These are phyloP conservation scores for Coemansia sp. DNA, from an alignment of 192 early-diverging fungal species.

Conservation along the genomic window DNA sequence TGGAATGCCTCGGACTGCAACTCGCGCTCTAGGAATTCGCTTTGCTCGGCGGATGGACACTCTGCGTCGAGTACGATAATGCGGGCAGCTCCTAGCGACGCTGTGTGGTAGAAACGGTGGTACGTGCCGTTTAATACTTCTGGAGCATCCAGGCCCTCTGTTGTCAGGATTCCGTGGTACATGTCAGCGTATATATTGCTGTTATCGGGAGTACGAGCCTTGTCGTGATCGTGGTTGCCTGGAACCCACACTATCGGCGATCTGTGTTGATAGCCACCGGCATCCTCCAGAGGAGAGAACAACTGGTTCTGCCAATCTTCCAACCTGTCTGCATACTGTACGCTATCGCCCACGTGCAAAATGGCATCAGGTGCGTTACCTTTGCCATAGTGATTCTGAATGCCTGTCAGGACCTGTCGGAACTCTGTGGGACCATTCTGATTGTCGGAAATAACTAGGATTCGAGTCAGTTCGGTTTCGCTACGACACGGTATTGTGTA, in stretches of 20 bases:
- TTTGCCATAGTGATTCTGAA: conserved; percentile 15
- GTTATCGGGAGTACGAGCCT: conserved; percentile 54
- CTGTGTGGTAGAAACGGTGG: conserved; percentile 43
- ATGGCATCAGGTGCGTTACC: conserved; percentile 52
- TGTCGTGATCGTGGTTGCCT: conserved; percentile 79
- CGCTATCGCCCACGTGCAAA: conserved; percentile 73
- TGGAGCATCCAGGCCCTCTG: conserved; percentile 21
- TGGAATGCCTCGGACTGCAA: conserved; percentile 61
- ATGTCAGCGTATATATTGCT: conserved; percentile 52
- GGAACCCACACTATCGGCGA: conserved; percentile 71
- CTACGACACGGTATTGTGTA: conserved; percentile 28
- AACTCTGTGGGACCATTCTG: conserved; percentile 36
- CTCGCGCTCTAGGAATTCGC: conserved; percentile 64
- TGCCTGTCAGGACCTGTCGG: conserved; percentile 22
- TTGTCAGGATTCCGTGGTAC: conserved; percentile 44
- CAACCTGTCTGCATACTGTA: conserved; percentile 61
- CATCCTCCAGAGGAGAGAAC: conserved; percentile 64
- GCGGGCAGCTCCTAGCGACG: conserved; percentile 63
- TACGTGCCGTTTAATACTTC: conserved; percentile 29
- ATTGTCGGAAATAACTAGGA: conserved; percentile 53
- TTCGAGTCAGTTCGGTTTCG: not conserved
- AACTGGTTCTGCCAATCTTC: conserved; percentile 75
- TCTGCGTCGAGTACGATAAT: conserved; percentile 74
- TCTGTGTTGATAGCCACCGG: conserved; percentile 58
- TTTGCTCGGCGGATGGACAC: conserved; percentile 63